Evolutionary conservation across 805 yeast genomes (phyloP), one percentile per base, ranked within the genome.

Genomic region (Saccharomycopsis babjevae): DNA sequence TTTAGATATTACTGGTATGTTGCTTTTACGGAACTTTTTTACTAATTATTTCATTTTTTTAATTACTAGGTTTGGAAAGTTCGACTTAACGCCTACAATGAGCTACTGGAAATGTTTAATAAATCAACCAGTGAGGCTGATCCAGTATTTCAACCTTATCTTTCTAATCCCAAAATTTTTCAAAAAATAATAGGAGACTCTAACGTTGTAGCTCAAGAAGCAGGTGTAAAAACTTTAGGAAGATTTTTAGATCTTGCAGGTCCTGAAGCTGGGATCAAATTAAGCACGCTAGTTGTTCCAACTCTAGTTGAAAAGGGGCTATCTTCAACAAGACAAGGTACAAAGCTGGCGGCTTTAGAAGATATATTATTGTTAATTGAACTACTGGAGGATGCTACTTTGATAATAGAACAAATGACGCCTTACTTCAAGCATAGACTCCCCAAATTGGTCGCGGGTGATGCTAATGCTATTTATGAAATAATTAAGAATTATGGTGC

Each of bases 131-230:
- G 77, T 63, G 84, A 80, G 61, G 70, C 76, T n/a, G 89, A 83
- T 65, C 77, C 73, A 1, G 77, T 84, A 56, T 84, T 87, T 67
- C 72, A 71, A 25, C 75, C 75, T 2, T 83, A 80, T 68, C 69
- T 82, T 62, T 68, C 72, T 18, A 79, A 77, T 60, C 86, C 90
- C 0, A 85, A 81, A 10, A 58, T 79, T 1, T 75, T 85, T 67
- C 83, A 81, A 66, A 76, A 77, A 65, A 78, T 85, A 50, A 84
- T 88, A 7, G 77, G 82, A 2, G 99, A 94, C 70, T 71, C 86
- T 38, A 94, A 94, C 69, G 97, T 91, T 20, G 94, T 87, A 18
- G 96, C 98, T 0, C 96, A 91, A 65, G 98, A 94, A 68, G 75
- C 86, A 1, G 98, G 89, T 4, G 74, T 90, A 22, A 70, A 74